phyloP scores from a whole-genome alignment of 192 early-diverging fungal genomes.

The Umbelopsis isabellina region DNA sequence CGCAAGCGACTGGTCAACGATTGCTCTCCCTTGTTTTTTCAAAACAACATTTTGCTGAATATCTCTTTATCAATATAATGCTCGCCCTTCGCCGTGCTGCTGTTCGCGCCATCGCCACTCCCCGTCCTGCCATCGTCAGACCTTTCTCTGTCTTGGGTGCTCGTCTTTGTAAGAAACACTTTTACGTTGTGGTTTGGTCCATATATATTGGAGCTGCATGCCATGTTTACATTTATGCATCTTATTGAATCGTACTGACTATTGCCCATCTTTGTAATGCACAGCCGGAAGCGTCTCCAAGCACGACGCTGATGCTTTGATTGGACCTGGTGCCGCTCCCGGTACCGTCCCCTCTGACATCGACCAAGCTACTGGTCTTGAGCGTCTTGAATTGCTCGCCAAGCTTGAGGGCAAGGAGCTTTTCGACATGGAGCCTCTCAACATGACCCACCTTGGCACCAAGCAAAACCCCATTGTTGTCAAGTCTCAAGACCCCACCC shows the following conservation, averaged over 20 bases:
- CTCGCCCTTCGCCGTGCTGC: constrained; percentile 55
- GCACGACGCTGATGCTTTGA: constrained; percentile 18
- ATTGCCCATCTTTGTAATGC: constrained; percentile 20
- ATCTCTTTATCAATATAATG: constrained; percentile 37
- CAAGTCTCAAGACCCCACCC: constrained; percentile 74
- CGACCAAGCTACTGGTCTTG: constrained; percentile 88
- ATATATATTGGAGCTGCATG: not conserved
- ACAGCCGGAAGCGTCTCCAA: constrained; percentile 28
- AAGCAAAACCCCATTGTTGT: constrained; percentile 86
- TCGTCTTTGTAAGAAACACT: constrained; percentile 50
- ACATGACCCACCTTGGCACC: constrained; percentile 76
- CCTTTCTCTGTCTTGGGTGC: constrained; percentile 55
- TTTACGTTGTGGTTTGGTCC: not conserved
- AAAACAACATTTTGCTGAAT: constrained; percentile 24
- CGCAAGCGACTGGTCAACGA: not conserved
- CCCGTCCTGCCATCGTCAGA: constrained; percentile 43
- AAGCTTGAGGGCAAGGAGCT: constrained; percentile 86
- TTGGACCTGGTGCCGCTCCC: constrained; percentile 68
- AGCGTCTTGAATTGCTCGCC: constrained; percentile 87
- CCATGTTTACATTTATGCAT: constrained; percentile 1
- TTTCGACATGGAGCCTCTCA: constrained; percentile 85
- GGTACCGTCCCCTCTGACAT: constrained; percentile 82
- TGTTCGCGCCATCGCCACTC: constrained; percentile 37
- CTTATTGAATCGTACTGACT: not conserved
- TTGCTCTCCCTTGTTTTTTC: constrained; percentile 21